A percentile compares a stretch with the other conserved stretches of the same genome.
phyloP scores from a whole-genome alignment of 345 rosid genomes.

The Citrus sp. region DNA sequence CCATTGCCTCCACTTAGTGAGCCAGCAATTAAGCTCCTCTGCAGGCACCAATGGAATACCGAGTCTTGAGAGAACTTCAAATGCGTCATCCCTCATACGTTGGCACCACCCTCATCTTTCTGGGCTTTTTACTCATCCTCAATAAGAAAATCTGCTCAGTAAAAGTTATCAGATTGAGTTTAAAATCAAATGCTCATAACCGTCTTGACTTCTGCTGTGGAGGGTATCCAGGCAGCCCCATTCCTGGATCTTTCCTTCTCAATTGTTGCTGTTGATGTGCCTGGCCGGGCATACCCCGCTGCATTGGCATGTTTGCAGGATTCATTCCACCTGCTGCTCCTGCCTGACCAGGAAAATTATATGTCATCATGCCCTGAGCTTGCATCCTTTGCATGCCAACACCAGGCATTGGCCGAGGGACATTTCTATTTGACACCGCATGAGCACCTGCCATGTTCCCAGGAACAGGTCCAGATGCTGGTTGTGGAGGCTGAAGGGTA shows the following conservation, averaged over 20 bases:
- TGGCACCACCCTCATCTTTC: not conserved
- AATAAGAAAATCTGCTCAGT: not conserved
- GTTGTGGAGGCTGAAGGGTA: slow-evolving; percentile 79
- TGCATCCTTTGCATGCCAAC: slow-evolving; percentile 81
- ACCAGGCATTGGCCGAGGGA: slow-evolving; percentile 62
- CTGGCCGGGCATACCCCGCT: slow-evolving; percentile 65
- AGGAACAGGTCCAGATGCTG: slow-evolving; percentile 55
- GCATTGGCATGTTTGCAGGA: slow-evolving; percentile 70
- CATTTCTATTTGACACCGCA: slow-evolving; percentile 56
- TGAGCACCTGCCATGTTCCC: slow-evolving; percentile 62
- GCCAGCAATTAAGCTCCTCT: not conserved
- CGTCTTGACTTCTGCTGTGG: slow-evolving; percentile 90
- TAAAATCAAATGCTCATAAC: slow-evolving; percentile 26
- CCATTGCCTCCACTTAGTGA: not conserved
- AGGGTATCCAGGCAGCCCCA: slow-evolving; percentile 80
- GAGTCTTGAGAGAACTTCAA: not conserved
- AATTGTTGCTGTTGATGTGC: slow-evolving; percentile 72
- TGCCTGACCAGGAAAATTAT: slow-evolving; percentile 60
- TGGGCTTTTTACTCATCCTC: not conserved
- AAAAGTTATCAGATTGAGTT: not conserved
- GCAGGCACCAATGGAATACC: not conserved
- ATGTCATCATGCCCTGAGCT: slow-evolving; percentile 63
- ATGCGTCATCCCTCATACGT: not conserved
- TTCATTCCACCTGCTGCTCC: slow-evolving; percentile 76
- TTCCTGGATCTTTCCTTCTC: slow-evolving; percentile 83